phyloP scores from a whole-genome alignment of 352 stramenopile species.

The Phytophthora meadii region DNA sequence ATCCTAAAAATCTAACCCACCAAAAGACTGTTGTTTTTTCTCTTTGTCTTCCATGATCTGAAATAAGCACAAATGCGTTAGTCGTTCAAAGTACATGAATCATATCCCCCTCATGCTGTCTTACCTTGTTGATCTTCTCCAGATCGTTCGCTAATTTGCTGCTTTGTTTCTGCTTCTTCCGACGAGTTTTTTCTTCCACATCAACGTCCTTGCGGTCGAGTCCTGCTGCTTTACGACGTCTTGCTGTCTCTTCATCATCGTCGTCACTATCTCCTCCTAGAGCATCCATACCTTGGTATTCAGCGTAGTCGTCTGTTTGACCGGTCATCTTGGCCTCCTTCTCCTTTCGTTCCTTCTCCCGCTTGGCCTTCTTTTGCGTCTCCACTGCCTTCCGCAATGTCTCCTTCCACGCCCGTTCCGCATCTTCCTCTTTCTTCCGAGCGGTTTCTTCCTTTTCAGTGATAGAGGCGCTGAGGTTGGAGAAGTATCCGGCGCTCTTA shows the following conservation, averaged over 20 bases:
- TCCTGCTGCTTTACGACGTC: constrained; percentile 39
- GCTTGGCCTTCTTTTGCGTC: constrained; percentile 51
- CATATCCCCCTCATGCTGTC: neutral
- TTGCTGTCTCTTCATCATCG: constrained; percentile 46
- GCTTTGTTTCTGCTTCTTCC: constrained; percentile 72
- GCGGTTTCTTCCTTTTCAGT: constrained; percentile 57
- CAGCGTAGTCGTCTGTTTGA: constrained; percentile 59
- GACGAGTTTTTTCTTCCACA: constrained; percentile 40
- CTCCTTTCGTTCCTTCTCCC: constrained; percentile 41
- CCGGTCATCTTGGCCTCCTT: constrained; percentile 50
- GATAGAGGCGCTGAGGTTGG: constrained; percentile 73
- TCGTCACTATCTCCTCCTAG: constrained; percentile 65
- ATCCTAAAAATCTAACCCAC: no score
- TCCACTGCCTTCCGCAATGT: constrained; percentile 65
- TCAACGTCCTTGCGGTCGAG: constrained; percentile 34
- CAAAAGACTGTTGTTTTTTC: neutral
- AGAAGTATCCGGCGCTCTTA: constrained; percentile 61
- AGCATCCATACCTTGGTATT: constrained; percentile 55
- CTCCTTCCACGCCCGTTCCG: constrained; percentile 60
- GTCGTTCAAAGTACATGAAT: constrained; percentile 9
- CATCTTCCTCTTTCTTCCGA: constrained; percentile 50
- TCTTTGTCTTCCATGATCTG: constrained; percentile 47
- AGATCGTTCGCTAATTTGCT: constrained; percentile 76
- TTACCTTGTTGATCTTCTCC: constrained; percentile 79
- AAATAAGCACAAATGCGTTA: constrained; percentile 1